Percentiles rank a stretch among this genome's conserved stretches.
These are phyloP conservation scores for Plantago lanceolata DNA, from an alignment of 305 asterid genomes.

Conservation along the genomic window DNA sequence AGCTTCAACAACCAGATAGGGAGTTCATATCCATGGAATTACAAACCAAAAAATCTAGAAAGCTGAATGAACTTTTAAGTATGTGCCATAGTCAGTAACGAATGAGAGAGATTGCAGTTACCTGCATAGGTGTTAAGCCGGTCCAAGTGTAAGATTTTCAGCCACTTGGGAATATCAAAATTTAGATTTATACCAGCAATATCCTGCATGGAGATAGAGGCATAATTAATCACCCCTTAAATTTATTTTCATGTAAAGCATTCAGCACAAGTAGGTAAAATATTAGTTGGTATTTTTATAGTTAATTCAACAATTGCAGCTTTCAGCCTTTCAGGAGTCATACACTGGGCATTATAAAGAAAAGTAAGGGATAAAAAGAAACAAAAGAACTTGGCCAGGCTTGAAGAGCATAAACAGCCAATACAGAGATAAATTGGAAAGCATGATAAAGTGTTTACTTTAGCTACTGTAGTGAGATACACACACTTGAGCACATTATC, in stretches of 20 bases:
- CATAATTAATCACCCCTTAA: slow-evolving; percentile 9
- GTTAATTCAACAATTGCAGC: slow-evolving; percentile 11
- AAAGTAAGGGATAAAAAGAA: neutral
- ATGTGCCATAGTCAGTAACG: slow-evolving; percentile 18
- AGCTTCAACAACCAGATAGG: neutral
- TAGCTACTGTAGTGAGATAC: neutral
- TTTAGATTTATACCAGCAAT: slow-evolving; percentile 89
- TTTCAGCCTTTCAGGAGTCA: neutral
- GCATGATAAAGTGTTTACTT: neutral
- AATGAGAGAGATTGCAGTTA: slow-evolving; percentile 30
- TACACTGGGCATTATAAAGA: neutral
- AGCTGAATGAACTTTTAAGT: slow-evolving; percentile 15
- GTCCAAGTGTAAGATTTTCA: slow-evolving; percentile 67
- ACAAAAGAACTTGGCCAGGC: no score
- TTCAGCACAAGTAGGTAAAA: slow-evolving; percentile 7
- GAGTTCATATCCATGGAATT: slow-evolving; percentile 2
- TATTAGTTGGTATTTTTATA: slow-evolving; percentile 7
- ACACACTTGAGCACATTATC: neutral
- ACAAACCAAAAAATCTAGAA: slow-evolving; percentile 8
- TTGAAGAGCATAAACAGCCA: neutral
- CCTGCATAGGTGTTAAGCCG: slow-evolving; percentile 81
- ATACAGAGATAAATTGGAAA: neutral
- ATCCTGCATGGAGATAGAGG: slow-evolving; percentile 48
- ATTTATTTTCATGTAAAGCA: slow-evolving; percentile 16
- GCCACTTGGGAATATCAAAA: slow-evolving; percentile 82